phyloP scores from a whole-genome alignment of 1,284 basidiomycete species.

The Rhodotorula sp. region DNA sequence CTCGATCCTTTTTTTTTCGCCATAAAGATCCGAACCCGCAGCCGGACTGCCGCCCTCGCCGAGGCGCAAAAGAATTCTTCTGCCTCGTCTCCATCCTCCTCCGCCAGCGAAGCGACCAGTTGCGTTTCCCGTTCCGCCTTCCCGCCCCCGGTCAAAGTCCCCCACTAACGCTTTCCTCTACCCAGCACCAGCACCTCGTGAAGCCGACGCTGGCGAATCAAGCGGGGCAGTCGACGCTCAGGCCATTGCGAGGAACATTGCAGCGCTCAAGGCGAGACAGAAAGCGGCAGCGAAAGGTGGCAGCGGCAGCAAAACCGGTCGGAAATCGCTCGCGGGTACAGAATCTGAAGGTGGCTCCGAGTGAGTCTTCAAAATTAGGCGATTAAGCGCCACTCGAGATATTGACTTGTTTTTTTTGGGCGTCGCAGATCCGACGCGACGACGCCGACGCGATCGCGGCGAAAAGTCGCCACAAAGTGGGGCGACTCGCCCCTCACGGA shows the following conservation, averaged over 20 bases:
- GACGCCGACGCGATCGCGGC: conserved; percentile 25
- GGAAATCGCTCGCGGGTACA: conserved; percentile 53
- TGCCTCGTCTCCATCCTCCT: not conserved
- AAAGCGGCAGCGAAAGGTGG: conserved; percentile 54
- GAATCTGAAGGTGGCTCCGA: conserved; percentile 39
- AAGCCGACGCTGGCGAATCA: too few relatives aligned
- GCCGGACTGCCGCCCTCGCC: not conserved
- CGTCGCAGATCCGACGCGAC: conserved; percentile 35
- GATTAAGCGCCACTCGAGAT: too few relatives aligned
- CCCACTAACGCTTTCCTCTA: not conserved
- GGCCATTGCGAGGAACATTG: conserved; percentile 87
- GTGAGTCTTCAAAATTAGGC: too few relatives aligned
- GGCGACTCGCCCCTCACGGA: conserved; percentile 26
- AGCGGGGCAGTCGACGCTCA: conserved; percentile 61
- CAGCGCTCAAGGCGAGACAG: conserved; percentile 80
- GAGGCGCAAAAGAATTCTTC: not conserved
- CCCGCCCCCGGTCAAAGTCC: too few relatives aligned
- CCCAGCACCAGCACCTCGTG: conserved; percentile 15
- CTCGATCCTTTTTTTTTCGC: not conserved
- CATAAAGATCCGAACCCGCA: conserved; percentile 3
- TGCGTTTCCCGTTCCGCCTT: not conserved
- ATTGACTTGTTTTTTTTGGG: too few relatives aligned
- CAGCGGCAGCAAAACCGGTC: conserved; percentile 57
- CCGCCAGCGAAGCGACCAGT: conserved; percentile 26
- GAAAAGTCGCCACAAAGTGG: conserved; percentile 47